Percentiles rank a stretch among this genome's conserved stretches.
These are phyloP conservation scores for Hypoxylon subgilvum DNA, from an alignment of 495 filamentous ascomycete genomes.

Conservation along the genomic window DNA sequence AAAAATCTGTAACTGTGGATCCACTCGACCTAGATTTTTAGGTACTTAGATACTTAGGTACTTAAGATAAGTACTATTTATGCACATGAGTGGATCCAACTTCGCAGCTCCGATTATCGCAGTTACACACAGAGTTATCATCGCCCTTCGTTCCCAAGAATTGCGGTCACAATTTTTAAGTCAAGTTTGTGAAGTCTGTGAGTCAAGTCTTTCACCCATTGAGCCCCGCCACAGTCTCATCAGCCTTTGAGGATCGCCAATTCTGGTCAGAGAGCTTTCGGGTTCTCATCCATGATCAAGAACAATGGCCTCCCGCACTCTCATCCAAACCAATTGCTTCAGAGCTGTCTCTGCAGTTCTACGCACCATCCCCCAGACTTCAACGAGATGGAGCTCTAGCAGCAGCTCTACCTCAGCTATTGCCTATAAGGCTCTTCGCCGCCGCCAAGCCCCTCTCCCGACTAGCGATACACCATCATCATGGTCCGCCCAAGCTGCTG, in stretches of 20 bases:
- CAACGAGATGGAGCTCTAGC: constrained; percentile 41
- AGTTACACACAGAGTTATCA: constrained; percentile 6
- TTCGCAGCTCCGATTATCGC: constrained; percentile 36
- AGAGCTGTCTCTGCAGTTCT: constrained; percentile 34
- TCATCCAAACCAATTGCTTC: constrained; percentile 45
- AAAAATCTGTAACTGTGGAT: background rate
- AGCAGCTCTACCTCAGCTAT: constrained; percentile 86
- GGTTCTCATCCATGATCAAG: constrained; percentile 40
- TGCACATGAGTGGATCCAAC: no score
- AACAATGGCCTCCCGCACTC: constrained; percentile 54
- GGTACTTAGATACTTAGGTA: background rate
- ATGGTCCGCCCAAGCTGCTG: constrained; percentile 93
- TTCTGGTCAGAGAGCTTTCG: constrained; percentile 35
- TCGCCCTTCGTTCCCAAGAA: background rate
- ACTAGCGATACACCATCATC: constrained; percentile 72
- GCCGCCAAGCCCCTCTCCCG: constrained; percentile 82
- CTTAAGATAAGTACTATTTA: no score
- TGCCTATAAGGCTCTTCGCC: constrained; percentile 96
- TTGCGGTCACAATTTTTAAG: constrained; percentile 34
- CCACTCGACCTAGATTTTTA: background rate
- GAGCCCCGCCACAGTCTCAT: constrained; percentile 25
- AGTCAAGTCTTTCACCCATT: constrained; percentile 32
- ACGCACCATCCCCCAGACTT: constrained; percentile 27
- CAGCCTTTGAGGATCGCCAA: constrained; percentile 18
- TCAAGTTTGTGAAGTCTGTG: constrained; percentile 26